Conservation (phyloP, 2,329 filamentous ascomycete species). For the Teratosphaeria zuluensis region DNA sequence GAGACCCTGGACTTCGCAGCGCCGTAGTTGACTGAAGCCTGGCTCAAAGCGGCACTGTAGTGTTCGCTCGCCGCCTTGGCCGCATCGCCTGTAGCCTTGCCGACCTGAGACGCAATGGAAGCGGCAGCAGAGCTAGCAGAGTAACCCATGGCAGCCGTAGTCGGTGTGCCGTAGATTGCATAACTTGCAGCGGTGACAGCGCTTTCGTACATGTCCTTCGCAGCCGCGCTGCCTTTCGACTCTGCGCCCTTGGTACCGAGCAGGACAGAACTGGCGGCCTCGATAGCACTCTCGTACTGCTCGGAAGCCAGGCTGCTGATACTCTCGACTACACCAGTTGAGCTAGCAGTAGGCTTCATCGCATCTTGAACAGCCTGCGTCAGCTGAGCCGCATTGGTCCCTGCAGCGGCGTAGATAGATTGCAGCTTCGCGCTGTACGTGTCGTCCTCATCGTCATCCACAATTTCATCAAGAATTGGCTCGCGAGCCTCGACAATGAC, state of each 20-base stretch:
- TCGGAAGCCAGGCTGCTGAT: slow-evolving; percentile 46
- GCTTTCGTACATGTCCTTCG: slow-evolving; percentile 45
- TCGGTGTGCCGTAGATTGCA: slow-evolving; percentile 45
- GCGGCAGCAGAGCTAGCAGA: slow-evolving; percentile 26
- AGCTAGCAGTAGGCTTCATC: slow-evolving; percentile 33
- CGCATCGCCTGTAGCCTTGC: slow-evolving; percentile 25
- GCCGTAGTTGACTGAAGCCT: slow-evolving; percentile 58
- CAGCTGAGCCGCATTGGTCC: slow-evolving; percentile 43
- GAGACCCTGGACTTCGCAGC: slow-evolving; percentile 60
- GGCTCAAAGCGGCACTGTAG: slow-evolving; percentile 56
- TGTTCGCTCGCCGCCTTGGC: slow-evolving; percentile 44
- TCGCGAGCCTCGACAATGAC: slow-evolving; percentile 37
- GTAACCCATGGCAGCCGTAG: slow-evolving; percentile 29
- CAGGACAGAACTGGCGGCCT: slow-evolving; percentile 47
- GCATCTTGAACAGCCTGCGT: slow-evolving; percentile 49
- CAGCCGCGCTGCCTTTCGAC: slow-evolving; percentile 40
- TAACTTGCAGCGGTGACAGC: slow-evolving; percentile 51
- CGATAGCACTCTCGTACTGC: slow-evolving; percentile 47
- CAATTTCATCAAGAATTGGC: slow-evolving; percentile 40
- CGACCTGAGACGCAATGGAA: slow-evolving; percentile 13
- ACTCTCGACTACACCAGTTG: slow-evolving; percentile 38
- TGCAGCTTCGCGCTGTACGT: slow-evolving; percentile 44
- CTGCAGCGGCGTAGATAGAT: slow-evolving; percentile 42
- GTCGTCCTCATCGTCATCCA: slow-evolving; percentile 31
- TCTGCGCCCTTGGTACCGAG: slow-evolving; percentile 39